These are phyloP conservation scores for Calonectria hawksworthii DNA, from an alignment of 2,329 filamentous ascomycete species.

Conservation along the genomic window DNA sequence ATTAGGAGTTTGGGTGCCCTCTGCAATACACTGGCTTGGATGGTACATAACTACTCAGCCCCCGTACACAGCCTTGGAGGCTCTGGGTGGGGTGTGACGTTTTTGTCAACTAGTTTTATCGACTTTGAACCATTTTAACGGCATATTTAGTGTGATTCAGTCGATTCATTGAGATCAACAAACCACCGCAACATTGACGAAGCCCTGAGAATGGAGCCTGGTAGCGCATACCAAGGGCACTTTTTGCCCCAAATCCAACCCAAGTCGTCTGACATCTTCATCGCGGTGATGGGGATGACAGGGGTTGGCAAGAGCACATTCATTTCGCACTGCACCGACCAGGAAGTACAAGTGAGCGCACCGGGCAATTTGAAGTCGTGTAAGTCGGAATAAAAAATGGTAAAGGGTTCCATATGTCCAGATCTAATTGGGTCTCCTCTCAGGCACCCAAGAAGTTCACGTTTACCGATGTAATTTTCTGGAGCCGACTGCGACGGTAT, in stretches of 20 bases:
- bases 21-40: not conserved
- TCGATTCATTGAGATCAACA: not conserved
- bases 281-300: constrained; percentile 39
- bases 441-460: not conserved
- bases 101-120: not conserved
- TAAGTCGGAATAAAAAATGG: not conserved
- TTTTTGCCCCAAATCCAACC: not conserved
- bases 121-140: not conserved
- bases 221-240: not conserved
- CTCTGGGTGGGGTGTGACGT: not conserved
- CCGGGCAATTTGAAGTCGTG: constrained; percentile 34
- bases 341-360: constrained; percentile 36
- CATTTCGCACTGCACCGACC: constrained; percentile 41
- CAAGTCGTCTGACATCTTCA: not conserved
- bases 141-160: not conserved
- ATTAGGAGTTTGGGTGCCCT: not conserved
- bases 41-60: not conserved
- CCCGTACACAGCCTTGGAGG: not conserved
- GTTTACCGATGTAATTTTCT: not conserved
- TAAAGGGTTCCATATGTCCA: not conserved
- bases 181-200: not conserved
- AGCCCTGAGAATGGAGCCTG: not conserved
- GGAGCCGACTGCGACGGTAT: constrained; percentile 18
- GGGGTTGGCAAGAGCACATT: constrained; percentile 50
- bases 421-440: not conserved